phyloP scores from a whole-genome alignment of 495 filamentous ascomycete genomes.

The Penicillium coprophilum region DNA sequence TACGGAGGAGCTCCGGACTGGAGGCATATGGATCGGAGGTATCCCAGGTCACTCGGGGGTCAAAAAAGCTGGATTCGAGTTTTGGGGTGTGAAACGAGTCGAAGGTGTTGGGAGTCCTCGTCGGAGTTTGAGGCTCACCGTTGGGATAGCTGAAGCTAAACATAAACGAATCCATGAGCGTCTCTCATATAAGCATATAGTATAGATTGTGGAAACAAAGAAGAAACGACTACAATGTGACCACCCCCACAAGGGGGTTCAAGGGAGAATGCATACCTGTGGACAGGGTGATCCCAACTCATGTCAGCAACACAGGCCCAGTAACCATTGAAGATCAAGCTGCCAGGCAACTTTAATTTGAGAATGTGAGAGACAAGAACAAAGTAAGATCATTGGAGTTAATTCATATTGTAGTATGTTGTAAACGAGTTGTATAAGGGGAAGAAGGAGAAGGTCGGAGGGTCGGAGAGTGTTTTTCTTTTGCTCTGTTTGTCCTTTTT shows the following conservation, averaged over 20 bases:
- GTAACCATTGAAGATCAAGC: constrained; percentile 45
- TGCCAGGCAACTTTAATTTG: constrained; percentile 39
- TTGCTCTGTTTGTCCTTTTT: constrained; percentile 42
- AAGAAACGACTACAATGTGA: constrained; percentile 1
- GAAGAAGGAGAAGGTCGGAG: constrained; percentile 12
- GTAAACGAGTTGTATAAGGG: neutral
- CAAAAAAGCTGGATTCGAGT: constrained; percentile 53
- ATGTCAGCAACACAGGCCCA: constrained; percentile 54
- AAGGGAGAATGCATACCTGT: constrained; percentile 57
- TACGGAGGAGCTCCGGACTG: constrained; percentile 54
- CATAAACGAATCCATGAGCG: constrained; percentile 40
- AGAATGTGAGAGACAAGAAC: constrained; percentile 29
- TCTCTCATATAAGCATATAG: neutral
- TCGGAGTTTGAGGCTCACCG: constrained; percentile 76
- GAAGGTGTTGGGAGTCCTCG: constrained; percentile 67
- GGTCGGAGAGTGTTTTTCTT: constrained; percentile 39
- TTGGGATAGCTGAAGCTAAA: constrained; percentile 74
- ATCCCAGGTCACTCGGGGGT: constrained; percentile 53
- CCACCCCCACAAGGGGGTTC: constrained; percentile 26
- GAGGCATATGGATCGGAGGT: constrained; percentile 54
- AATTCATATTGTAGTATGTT: constrained; percentile 2
- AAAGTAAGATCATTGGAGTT: neutral
- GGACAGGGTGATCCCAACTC: constrained; percentile 73
- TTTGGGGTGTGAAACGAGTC: constrained; percentile 69
- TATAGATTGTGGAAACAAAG: constrained; percentile 4